phyloP scores from a whole-genome alignment of 2,329 filamentous ascomycete genomes.

The Clarireedia sp. region DNA sequence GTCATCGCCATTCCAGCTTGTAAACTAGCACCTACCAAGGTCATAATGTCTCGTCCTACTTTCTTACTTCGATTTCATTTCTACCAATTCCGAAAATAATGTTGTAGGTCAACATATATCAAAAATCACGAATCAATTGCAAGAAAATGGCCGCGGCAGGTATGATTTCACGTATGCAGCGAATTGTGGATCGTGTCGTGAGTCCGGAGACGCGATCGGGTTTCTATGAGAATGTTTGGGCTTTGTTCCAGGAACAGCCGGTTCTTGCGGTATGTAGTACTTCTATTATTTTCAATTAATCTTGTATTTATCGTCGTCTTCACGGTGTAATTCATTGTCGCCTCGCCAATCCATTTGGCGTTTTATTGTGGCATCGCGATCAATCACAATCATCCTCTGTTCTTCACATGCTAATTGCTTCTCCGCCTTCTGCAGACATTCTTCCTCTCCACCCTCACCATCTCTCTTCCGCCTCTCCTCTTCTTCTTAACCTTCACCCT shows the following conservation, averaged over 20 bases:
- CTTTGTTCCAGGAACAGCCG: constrained; percentile 57
- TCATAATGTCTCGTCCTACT: too few relatives aligned
- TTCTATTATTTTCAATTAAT: neutral
- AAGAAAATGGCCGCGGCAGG: constrained; percentile 5
- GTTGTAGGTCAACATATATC: too few relatives aligned
- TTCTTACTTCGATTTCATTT: too few relatives aligned
- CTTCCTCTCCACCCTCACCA: constrained; percentile 53
- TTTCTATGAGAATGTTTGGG: constrained; percentile 43
- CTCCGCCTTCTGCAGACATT: constrained; percentile 48
- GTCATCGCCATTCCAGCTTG: too few relatives aligned
- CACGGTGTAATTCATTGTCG: neutral
- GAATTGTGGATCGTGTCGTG: constrained; percentile 42
- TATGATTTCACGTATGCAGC: constrained; percentile 15
- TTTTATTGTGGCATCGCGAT: neutral
- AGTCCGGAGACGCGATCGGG: constrained; percentile 53
- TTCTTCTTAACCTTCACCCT: constrained; percentile 61
- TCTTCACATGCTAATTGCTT: neutral
- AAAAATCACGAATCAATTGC: too few relatives aligned
- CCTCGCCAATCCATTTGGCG: neutral
- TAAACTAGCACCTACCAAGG: too few relatives aligned
- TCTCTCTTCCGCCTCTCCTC: constrained; percentile 59
- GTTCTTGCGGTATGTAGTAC: constrained; percentile 54
- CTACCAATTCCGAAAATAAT: too few relatives aligned
- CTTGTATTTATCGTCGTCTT: neutral
- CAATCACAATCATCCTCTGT: neutral